Evolutionary conservation across 2,329 filamentous ascomycete species (phyloP).

Genomic region (Thelonectria olida): DNA sequence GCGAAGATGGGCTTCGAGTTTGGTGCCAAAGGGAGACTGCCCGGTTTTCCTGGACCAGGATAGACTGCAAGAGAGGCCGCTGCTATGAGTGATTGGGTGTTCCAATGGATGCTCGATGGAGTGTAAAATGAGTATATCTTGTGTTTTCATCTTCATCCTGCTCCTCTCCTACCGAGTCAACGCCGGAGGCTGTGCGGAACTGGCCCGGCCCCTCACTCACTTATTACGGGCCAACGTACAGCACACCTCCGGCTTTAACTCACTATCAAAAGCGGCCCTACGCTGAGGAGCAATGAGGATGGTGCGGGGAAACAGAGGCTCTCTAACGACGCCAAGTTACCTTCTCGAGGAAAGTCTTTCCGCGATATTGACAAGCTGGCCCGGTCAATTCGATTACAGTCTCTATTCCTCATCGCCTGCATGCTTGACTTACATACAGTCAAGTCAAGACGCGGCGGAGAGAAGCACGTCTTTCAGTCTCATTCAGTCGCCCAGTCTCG

Average conservation of each 20-base stretch:
- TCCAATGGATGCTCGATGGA: neutral
- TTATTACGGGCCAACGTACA: no score
- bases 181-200: neutral
- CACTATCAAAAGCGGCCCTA: neutral
- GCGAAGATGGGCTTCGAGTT: conserved; percentile 69
- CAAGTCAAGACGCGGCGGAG: no score
- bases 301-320: conserved; percentile 4
- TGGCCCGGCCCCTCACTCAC: conserved; percentile 1
- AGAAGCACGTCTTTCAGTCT: neutral
- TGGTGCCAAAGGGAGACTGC: conserved; percentile 68
- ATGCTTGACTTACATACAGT: neutral
- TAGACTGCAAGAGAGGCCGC: conserved; percentile 49
- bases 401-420: no score
- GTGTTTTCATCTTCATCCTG: no score
- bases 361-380: neutral
- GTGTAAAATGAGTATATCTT: no score
- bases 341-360: conserved; percentile 6
- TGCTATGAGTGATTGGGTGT: no score
- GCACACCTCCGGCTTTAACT: conserved; percentile 2
- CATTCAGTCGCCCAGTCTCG: neutral
- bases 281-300: no score
- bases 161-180: no score
- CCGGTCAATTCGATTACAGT: neutral
- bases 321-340: neutral
- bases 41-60: conserved; percentile 56